Evolutionary conservation across 352 stramenopile species (phyloP).

Genomic region (Phytophthora capsici): DNA sequence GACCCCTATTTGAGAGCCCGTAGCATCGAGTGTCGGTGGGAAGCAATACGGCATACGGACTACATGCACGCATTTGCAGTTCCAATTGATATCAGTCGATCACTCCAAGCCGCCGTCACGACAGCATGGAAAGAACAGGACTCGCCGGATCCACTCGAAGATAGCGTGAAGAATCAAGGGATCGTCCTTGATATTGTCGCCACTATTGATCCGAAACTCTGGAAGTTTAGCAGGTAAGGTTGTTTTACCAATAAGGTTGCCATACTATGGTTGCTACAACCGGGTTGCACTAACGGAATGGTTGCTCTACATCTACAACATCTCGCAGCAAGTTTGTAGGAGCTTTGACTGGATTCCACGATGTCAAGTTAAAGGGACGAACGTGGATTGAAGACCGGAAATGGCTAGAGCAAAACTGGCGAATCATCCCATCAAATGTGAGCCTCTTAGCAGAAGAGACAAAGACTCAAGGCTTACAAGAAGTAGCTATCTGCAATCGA

Average conservation of each 20-base stretch:
- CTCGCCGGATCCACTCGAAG: background rate
- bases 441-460: conserved; percentile 1
- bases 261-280: background rate
- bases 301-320: conserved; percentile 18
- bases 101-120: conserved; percentile 2
- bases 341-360: conserved; percentile 4
- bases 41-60: background rate
- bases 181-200: conserved; percentile 1
- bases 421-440: conserved; percentile 2
- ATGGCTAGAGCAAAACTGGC: conserved; percentile 17
- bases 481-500: background rate
- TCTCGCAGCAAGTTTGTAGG: conserved; percentile 1
- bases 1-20: conserved; percentile 1
- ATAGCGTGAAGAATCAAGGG: conserved; percentile 5
- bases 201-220: conserved; percentile 6
- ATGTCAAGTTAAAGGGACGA: background rate
- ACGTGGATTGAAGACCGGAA: conserved; percentile 17
- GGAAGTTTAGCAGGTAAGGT: conserved; percentile 13
- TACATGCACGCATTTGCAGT: conserved; percentile 16
- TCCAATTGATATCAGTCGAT: background rate
- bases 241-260: too few species aligned
- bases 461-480: background rate
- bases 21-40: conserved; percentile 11
- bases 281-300: background rate
- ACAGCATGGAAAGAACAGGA: background rate